Evolutionary conservation across 2,329 filamentous ascomycete species (phyloP), one percentile per base, ranked within the genome.

Genomic region (Fusarium sp.): DNA sequence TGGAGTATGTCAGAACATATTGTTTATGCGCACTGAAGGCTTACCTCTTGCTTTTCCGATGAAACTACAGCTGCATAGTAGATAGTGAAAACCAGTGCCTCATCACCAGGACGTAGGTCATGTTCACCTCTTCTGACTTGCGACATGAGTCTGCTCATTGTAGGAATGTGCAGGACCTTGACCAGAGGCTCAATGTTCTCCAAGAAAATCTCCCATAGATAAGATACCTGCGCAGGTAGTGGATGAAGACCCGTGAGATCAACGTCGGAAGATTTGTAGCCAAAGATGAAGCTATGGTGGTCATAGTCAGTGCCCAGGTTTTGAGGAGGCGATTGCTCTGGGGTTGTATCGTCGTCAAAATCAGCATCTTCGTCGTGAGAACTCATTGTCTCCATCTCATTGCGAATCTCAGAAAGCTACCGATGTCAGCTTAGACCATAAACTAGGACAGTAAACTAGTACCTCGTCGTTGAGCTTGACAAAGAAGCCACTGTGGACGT

Each of bases 401-500:
- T 58, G 24, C 66, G 69, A 14, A 71, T 55, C 18, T 70, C 67
- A 16, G 69, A 61, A 34, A 70, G 67, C 68, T 70, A 13, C n/a
- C 1, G 1, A 22, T 41, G 46, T 70, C 9, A 70, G 67, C 12
- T 22, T 6, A 20, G 18, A 25, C 13, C 14, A 24, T 5, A 2
- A 7, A 6, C n/a, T 3, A 8, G n/a, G 34, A 7, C 9, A 13
- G n/a, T 20, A 5, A 40, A 16, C 14, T 11, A 22, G 22, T 79
- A 90, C 89, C 84, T 94, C 91, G 61, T 93, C 92, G 62, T 89
- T 91, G 51, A 94, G 83, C 68, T 87, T 92, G 18, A 91, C 88
- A 90, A 91, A 93, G 75, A 94, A 93, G 13, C 87, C 90, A 77
- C 88, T 92, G 79, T 91, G 92, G 69, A 94, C 88, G 77, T 94